Base-by-base conservation (phyloP, 495 filamentous ascomycete genomes). In the Opeltia flavorubescens region DNA sequence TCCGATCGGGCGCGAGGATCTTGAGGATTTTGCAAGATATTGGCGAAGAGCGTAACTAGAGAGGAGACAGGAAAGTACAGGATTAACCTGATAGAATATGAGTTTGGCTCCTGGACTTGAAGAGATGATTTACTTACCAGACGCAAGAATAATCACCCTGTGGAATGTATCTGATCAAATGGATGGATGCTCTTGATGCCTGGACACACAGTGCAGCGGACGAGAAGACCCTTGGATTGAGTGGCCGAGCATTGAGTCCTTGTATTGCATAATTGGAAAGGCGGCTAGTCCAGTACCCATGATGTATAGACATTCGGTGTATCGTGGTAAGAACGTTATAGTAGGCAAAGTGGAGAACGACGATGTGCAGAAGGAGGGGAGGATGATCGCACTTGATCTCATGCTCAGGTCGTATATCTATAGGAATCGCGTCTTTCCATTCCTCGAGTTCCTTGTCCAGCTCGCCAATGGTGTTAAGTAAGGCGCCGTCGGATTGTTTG, bases 301-400 rank as follows among this genome's bases (percentile, higher is more conserved):
- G 93, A 60, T 98, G 91, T 43, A 95, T 80, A 4, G 86, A 93
- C 91, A 96, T 96, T 20, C 91, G 85, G 64, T 98, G 91, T 45
- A 98, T 95, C 1, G 91, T 98, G 12, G 89, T 95, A 46, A 98
- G 70, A 55, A 86, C 93, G 59, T 96, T 98, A 68, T 98, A 95
- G 64, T 98, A 98, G 27, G 86, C 79, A 59, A 96, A 95, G 58
- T 96, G 91, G 33, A 98, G 65, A 55, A 94, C 82, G 42, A 91
- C 86, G 49, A 98, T 76, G 50, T 95, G 93, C 2, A 98, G 70
- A 28, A 98, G 82, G 21, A 96, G 71, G 7, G 89, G 87, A 1
- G 84, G 88, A 59, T 96, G 86, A 0, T 81, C 77, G 4, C 85
- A 80, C 62, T 86, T 88, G 52, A 96, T 95, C 62, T 95, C 89